Evolutionary conservation across 2,329 filamentous ascomycete genomes (phyloP), one percentile per base, ranked within the genome.

Genomic region (Paramyrothecium sp.): DNA sequence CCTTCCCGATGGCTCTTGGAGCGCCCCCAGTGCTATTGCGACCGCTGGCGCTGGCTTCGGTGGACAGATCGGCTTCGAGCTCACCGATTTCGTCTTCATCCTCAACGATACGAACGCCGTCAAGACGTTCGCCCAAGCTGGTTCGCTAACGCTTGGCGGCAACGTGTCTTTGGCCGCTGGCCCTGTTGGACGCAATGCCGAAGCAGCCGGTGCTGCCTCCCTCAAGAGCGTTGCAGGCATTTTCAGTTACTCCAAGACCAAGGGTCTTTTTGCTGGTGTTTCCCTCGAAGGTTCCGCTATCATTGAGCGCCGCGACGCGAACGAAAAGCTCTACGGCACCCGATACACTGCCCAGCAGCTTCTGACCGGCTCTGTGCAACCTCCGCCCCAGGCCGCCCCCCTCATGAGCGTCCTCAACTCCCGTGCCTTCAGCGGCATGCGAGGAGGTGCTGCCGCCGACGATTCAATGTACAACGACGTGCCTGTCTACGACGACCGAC

Each of bases 231-330:
- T 98, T 10, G 90, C 93, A 0, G 95, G 91, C 54, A 89, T 99
- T 53, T 99, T 99, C 80, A 91, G 91, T 68, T 99, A 99, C 81
- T 95, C 90, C 72, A 98, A 97, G 78, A 99, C 95, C 13, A 98
- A 97, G 79, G 95, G 95, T 20, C 79, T 99, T 33, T 99, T 99
- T 67, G 95, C 95, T 5, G 95, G 95, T 70, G 93, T 99, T 51
- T 96, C 91, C 65, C 79, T 99, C 63, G 95, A 99, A 73, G 95
- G 95, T 21, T 94, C 90, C 60, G 92, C 91, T 54, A 89, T 99
- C 63, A 91, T 98, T 61, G 95, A 99, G 78, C 87, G 95, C 62
- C 89, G 92, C 76, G 95, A 99, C 75, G 95, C 95, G 65, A 99
- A 99, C 71, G 90, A 97, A 77, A 97, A 96, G 77, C 84, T 99